Base-by-base conservation (phyloP, 768 basidiomycete genomes). In the Filobasidium floriforme region DNA sequence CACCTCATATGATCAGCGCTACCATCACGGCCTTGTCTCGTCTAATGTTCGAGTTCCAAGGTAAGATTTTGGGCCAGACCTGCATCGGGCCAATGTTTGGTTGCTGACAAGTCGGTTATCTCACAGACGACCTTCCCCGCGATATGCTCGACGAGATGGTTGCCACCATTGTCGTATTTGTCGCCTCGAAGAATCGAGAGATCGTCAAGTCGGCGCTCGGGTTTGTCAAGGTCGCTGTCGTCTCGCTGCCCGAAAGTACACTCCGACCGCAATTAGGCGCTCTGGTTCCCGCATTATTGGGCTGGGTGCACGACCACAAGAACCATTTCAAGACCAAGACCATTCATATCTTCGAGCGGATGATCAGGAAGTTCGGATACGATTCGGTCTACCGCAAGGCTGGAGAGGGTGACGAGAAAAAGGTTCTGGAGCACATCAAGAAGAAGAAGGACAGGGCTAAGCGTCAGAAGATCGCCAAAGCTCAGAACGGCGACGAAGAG, bases 241-340 rank as follows among this genome's bases (percentile, higher is more conserved):
- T 97, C 73, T 88, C 90, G 0, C 83, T 97, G 28, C 83, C 92
- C 0, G 71, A 81, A 0, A 84, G 87, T 3, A 78, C 90, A 66
- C 81, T 96, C 54, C 84, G 83, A n/a, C 89, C 88, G 0, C 87
- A 93, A 71, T 82, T 99, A 10, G 81, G 83, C 28, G 82, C 82
- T 26, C 82, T 98, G 26, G 89, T 98, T 0, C 89, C 91, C 0
- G 88, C 87, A 0, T 83, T 99, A 14, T 81, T 98, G 41, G 83
- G 82, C 55, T 94, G 96, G 92, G 90, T 91, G 6, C 92, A 96
- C 75, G 93, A 97, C 74, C 94, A 98, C 80, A 94, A 94, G 77
- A 98, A 98, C 73, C 96, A 97, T 76, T 98, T 99, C 86, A 98
- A 98, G 79, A 82, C 84, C 60, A 97, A 97, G 81, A 92, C 96